Evolutionary conservation across 345 rosid species (phyloP).

Genomic region (Cardamine chenopodiifolia): DNA sequence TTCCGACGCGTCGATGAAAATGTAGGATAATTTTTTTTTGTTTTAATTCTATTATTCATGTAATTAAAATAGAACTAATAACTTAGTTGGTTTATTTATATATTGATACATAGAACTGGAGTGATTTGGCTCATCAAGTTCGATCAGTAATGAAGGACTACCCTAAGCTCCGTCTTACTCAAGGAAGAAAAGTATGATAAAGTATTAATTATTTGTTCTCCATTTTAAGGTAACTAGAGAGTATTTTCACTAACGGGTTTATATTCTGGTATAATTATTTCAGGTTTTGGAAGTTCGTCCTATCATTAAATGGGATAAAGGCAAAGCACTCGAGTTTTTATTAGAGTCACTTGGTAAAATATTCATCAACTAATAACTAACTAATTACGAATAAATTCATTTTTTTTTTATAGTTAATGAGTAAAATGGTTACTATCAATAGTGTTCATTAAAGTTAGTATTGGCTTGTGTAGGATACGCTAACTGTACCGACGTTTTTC

Average conservation of each 20-base stretch:
- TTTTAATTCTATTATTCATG: neutral
- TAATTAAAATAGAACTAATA: neutral
- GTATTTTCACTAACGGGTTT: conserved; percentile 3
- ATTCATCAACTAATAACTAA: neutral
- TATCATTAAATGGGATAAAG: conserved; percentile 92
- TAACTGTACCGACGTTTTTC: conserved; percentile 76
- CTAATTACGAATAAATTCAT: neutral
- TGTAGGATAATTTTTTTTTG: conserved; percentile 42
- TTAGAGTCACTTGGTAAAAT: conserved; percentile 83
- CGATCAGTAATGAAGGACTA: conserved; percentile 65
- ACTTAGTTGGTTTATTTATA: neutral
- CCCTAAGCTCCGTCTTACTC: conserved; percentile 70
- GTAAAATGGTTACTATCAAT: neutral
- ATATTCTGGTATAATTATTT: conserved; percentile 12
- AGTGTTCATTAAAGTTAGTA: neutral
- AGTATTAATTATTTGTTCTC: neutral
- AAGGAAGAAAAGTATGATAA: conserved; percentile 78
- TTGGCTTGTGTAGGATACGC: conserved; percentile 62
- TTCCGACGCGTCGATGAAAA: conserved; percentile 89
- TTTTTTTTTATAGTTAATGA: neutral
- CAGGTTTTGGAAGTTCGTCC: conserved; percentile 98
- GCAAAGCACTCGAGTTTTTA: conserved; percentile 95
- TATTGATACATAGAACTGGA: conserved; percentile 62
- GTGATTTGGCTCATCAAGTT: conserved; percentile 67
- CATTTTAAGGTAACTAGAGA: neutral